Evolutionary conservation across 2,329 filamentous ascomycete genomes (phyloP).

Genomic region (Colletotrichum lini): DNA sequence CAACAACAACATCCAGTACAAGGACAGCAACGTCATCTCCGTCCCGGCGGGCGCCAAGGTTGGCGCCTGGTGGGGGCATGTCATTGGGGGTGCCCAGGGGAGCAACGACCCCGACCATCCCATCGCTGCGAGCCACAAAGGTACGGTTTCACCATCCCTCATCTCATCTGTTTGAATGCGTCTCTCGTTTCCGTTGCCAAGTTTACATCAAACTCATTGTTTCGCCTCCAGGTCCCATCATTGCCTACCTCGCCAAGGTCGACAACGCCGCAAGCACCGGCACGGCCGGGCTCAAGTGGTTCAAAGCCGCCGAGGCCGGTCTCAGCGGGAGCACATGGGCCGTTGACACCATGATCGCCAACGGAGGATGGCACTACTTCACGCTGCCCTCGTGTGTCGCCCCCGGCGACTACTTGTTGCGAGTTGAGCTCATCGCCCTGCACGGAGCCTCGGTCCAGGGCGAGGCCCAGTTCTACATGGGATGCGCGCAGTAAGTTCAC

Average conservation of each 20-base stretch:
- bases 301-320: conserved; percentile 65
- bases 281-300: conserved; percentile 59
- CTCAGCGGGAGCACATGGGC: conserved; percentile 49
- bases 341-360: conserved; percentile 46
- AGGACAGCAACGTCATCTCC: conserved; percentile 56
- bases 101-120: conserved; percentile 62
- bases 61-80: conserved; percentile 64
- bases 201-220: neutral
- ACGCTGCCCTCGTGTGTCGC: conserved; percentile 56
- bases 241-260: conserved; percentile 64
- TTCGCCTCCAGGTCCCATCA: conserved; percentile 57
- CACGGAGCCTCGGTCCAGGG: conserved; percentile 52
- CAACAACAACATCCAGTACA: conserved; percentile 57
- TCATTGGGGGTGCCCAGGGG: conserved; percentile 63
- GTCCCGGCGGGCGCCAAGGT: conserved; percentile 64
- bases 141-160: conserved; percentile 42
- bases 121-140: conserved; percentile 64
- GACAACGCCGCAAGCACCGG: conserved; percentile 59
- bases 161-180: neutral
- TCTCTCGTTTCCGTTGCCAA: neutral
- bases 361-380: conserved; percentile 53
- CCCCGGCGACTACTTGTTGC: conserved; percentile 59
- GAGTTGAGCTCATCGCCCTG: conserved; percentile 59
- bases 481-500: conserved; percentile 44
- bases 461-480: conserved; percentile 47